These are phyloP conservation scores for Penicillium bovifimosum DNA, from an alignment of 495 filamentous ascomycete genomes.

Conservation along the genomic window DNA sequence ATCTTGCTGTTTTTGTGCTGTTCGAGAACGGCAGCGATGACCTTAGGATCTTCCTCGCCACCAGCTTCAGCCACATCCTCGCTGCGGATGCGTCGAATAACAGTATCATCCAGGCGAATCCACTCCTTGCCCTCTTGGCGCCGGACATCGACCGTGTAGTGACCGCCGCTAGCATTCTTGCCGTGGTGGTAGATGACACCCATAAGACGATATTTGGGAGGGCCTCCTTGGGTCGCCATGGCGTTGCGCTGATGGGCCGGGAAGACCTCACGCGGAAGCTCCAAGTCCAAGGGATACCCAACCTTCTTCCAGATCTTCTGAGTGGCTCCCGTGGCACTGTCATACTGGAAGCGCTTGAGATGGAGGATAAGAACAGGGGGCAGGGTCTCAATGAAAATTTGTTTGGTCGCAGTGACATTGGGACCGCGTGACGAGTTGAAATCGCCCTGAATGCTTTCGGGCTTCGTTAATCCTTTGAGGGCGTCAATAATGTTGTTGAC, in stretches of 20 bases:
- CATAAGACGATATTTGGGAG: constrained; percentile 77
- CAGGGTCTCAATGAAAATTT: constrained; percentile 88
- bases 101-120: constrained; percentile 92
- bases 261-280: constrained; percentile 91
- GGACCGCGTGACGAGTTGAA: constrained; percentile 78
- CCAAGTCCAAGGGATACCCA: constrained; percentile 88
- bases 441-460: constrained; percentile 80
- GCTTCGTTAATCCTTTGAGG: constrained; percentile 72
- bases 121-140: constrained; percentile 91
- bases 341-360: constrained; percentile 95
- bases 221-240: constrained; percentile 55
- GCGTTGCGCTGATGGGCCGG: constrained; percentile 64
- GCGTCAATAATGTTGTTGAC: constrained; percentile 90
- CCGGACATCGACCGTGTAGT: constrained; percentile 94
- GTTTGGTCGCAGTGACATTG: constrained; percentile 76
- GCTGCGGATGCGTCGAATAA: constrained; percentile 76
- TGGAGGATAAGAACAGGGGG: constrained; percentile 92
- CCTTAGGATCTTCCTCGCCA: constrained; percentile 69
- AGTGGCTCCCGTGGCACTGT: constrained; percentile 73
- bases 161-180: constrained; percentile 88
- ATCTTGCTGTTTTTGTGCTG: constrained; percentile 55
- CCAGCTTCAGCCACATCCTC: constrained; percentile 90
- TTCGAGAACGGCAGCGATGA: constrained; percentile 59
- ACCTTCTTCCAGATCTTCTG: constrained; percentile 99
- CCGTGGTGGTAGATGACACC: constrained; percentile 98